A percentile compares a stretch with the other conserved stretches of the same genome.
These are phyloP conservation scores for Quaeritorhiza haematococci DNA, from an alignment of 371 early-diverging fungal genomes.

Conservation along the genomic window DNA sequence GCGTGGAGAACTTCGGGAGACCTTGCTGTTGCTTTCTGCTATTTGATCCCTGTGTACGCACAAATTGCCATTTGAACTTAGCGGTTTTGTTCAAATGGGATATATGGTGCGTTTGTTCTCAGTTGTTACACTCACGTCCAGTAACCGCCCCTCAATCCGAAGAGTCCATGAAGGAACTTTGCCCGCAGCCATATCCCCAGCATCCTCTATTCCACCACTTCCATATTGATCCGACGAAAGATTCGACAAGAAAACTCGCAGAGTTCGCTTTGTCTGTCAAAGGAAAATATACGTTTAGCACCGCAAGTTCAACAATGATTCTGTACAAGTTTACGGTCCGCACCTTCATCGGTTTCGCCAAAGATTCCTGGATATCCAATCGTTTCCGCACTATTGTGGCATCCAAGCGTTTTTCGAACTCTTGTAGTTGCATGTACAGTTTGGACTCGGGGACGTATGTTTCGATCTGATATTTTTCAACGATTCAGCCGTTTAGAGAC, in stretches of 20 bases:
- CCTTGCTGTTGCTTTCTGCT: constrained; percentile 53
- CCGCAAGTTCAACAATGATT: not conserved
- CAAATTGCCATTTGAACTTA: too few species aligned
- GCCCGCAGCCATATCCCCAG: constrained; percentile 14
- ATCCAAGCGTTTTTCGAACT: constrained; percentile 85
- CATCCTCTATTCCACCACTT: constrained; percentile 5
- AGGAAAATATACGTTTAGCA: not conserved
- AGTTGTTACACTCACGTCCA: constrained; percentile 52
- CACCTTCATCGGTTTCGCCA: constrained; percentile 70
- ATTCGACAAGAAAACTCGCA: constrained; percentile 89
- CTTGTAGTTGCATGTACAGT: constrained; percentile 75
- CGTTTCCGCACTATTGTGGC: constrained; percentile 82
- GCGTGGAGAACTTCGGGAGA: constrained; percentile 76
- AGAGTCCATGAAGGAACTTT: constrained; percentile 85
- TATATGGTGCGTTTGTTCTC: constrained; percentile 11
- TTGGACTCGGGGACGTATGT: constrained; percentile 87
- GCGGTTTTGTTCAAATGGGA: too few species aligned
- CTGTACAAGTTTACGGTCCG: not conserved
- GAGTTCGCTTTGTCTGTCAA: constrained; percentile 65
- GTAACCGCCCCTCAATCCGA: constrained; percentile 80
- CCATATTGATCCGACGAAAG: constrained; percentile 67
- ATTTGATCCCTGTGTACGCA: constrained; percentile 48
- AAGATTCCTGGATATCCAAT: constrained; percentile 81
- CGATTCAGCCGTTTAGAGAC: not conserved
- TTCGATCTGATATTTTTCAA: constrained; percentile 58